Base-by-base conservation (phyloP, 176 grass and related monocot genomes). In the Miscanthus lutarioriparius region DNA sequence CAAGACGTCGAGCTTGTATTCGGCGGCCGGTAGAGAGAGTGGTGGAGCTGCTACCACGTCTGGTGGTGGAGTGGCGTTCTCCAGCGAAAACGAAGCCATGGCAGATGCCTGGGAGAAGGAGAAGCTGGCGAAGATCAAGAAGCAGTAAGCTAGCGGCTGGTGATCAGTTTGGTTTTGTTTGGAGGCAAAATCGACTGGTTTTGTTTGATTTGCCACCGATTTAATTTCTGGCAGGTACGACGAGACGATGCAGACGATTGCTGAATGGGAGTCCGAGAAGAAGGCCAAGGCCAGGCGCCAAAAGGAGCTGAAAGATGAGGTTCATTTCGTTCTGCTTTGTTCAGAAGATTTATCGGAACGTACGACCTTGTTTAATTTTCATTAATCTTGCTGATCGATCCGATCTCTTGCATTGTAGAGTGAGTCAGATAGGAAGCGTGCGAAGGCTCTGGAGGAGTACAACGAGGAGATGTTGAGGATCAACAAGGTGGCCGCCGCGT, bases 201-300 rank as follows among this genome's bases (percentile, higher is more conserved):
- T 49, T 51, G 39, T 40, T 51, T 43, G 14, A 48, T 25, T 68
- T 74, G 47, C 6, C 7, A 26, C 23, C 23, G 1, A 35, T 56
- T 69, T n/a, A 2, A 35, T 56, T 69, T n/a, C 3, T 68, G 12
- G 1, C 70, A 95, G 96, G 76, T 93, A 81, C 39, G 72, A 93
- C 10, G 90, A 90, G 83, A 86, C 78, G 22, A 92, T 87, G 66
- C 3, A 27, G 14, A 90, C 82, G 4, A 93, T 93, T 70, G 74
- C 74, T 2, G 87, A 93, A 83, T 95, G 93, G 96, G 93, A 93
- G 87, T 64, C 53, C 5, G 82, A 92, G 73, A 95, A 92, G 87
- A 92, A 84, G 85, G 70, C 64, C 47, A 93, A 93, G 72, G 89
- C 93, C 10, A 87, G 79, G 87, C 69, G 80, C 26, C 77, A 83